Conservation (phyloP, 345 rosid genomes). For the Combretum micranthum region DNA sequence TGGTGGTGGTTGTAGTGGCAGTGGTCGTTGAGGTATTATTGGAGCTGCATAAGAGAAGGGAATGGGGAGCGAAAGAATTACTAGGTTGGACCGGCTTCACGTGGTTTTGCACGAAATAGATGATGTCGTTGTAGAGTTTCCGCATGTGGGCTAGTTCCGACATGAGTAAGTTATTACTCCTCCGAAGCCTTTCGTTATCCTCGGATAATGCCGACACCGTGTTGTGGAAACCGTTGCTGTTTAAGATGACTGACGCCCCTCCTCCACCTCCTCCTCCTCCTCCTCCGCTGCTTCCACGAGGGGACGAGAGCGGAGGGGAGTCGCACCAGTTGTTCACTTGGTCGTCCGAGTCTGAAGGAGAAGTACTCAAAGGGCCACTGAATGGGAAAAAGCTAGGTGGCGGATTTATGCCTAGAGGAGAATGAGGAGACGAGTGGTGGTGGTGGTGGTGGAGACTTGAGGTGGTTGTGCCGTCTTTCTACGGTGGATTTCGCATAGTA, state of each 20-base stretch:
- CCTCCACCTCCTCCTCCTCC: constrained; percentile 25
- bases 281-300: constrained; percentile 18
- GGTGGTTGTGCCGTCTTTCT: constrained; percentile 79
- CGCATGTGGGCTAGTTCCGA: constrained; percentile 55
- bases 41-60: constrained; percentile 15
- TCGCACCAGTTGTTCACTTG: constrained; percentile 51
- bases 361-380: constrained; percentile 38
- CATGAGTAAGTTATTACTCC: constrained; percentile 40
- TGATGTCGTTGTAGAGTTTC: constrained; percentile 68
- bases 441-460: constrained; percentile 34
- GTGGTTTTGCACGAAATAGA: constrained; percentile 39
- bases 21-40: not conserved
- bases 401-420: constrained; percentile 9
- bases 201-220: constrained; percentile 34
- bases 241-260: constrained; percentile 22
- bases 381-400: constrained; percentile 39
- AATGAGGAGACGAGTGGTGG: constrained; percentile 22
- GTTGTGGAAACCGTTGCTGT: constrained; percentile 13
- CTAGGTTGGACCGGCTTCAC: constrained; percentile 55
- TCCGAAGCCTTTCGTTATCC: constrained; percentile 40
- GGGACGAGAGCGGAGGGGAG: constrained; percentile 31
- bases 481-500: constrained; percentile 95
- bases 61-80: constrained; percentile 42
- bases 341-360: constrained; percentile 53
- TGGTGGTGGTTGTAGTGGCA: not conserved